Evolutionary conservation across 495 filamentous ascomycete species (phyloP), one percentile per base, ranked within the genome.

Genomic region (Tetracladium setigerum): DNA sequence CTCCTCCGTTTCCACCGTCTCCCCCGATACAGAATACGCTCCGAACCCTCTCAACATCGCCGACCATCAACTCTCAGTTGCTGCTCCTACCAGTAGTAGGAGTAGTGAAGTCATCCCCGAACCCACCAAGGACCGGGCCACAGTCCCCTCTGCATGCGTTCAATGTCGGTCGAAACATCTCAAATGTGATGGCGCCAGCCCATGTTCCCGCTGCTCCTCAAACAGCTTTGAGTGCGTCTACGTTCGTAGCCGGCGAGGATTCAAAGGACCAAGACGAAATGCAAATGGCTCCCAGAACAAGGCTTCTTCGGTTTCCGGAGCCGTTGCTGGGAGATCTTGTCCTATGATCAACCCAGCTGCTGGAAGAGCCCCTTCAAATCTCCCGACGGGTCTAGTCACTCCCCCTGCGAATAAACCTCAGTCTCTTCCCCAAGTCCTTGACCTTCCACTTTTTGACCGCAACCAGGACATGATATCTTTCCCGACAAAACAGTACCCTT

Each of bases 191-290:
- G 52, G 56, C 24, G 24, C 48, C 14, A 56, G 18, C 17, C 56
- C 56, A 11, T 59, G 56, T 44, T 47, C 53, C 8, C 34, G 56
- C 15, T 59, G 56, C 31, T 49, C 50, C 10, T 16, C 56, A 4
- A 50, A 59, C 32, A 49, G 36, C 30, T 43, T 56, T n/a, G 56
- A 59, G 18, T 59, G 56, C 33, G 15, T 51, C 4, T 59, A 53
- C 46, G 53, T 59, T 16, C 24, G 53, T 15, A 50, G 46, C 17
- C 46, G 56, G 12, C 37, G 56, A 24, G 56, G 56, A 33, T 59
- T 50, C 44, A 59, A 59, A 42, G 56, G 56, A 0, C 56, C 56
- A 6, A 46, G 56, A 22, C 41, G 42, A 33, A 58, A 54, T 52
- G 43, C 31, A 16, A 27, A 27, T 27, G 47, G 40, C 15, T 14